phyloP scores from a whole-genome alignment of 768 basidiomycete species.

The Termitomyces sp. region DNA sequence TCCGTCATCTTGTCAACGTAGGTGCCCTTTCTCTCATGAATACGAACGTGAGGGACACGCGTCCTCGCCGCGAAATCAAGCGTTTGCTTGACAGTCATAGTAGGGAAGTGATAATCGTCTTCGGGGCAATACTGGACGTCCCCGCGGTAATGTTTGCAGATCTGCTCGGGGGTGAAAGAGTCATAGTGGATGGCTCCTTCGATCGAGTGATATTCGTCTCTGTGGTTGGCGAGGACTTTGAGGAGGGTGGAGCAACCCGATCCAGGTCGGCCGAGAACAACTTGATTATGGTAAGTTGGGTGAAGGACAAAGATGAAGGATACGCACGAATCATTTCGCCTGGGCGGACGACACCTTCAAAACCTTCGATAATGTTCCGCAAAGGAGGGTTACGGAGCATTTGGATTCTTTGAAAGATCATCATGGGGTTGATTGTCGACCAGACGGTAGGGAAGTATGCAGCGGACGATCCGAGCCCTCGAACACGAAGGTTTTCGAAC shows the following conservation, averaged over 20 bases:
- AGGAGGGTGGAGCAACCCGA: conserved; percentile 84
- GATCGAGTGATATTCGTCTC: conserved; percentile 59
- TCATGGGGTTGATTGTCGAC: conserved; percentile 51
- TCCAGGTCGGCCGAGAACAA: conserved; percentile 82
- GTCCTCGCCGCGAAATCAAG: conserved; percentile 63
- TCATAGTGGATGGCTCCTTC: conserved; percentile 73
- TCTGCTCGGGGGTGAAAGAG: conserved; percentile 59
- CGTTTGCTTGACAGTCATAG: conserved; percentile 74
- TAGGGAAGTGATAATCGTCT: conserved; percentile 84
- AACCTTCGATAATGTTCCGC: conserved; percentile 53
- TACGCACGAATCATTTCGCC: conserved; percentile 76
- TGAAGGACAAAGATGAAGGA: background rate
- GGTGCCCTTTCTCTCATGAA: conserved; percentile 35
- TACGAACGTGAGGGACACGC: conserved; percentile 55
- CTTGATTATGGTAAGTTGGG: conserved; percentile 24
- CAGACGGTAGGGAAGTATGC: conserved; percentile 53
- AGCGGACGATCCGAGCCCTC: conserved; percentile 51
- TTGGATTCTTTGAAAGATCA: conserved; percentile 36
- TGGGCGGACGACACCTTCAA: conserved; percentile 59
- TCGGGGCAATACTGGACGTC: conserved; percentile 80
- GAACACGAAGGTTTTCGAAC: conserved; percentile 53
- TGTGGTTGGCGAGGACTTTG: conserved; percentile 74
- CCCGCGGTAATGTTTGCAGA: conserved; percentile 63
- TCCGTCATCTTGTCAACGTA: conserved; percentile 45
- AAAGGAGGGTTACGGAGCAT: conserved; percentile 53